phyloP scores from a whole-genome alignment of 768 basidiomycete species.

The Podaxis sp. region DNA sequence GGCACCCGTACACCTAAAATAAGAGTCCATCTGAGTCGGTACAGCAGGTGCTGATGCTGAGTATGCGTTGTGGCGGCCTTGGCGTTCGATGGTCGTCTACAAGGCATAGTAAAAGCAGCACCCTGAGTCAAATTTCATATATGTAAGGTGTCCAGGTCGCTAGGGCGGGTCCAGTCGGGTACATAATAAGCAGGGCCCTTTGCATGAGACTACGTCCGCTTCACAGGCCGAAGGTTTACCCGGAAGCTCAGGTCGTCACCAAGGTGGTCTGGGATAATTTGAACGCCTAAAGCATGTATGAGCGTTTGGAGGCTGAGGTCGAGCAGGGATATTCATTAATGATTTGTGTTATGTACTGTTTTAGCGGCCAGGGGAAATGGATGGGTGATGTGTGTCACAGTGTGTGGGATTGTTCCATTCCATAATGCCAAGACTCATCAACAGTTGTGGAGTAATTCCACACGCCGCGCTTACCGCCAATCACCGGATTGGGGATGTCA shows the following conservation, averaged over 20 bases:
- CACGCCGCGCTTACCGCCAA: neutral
- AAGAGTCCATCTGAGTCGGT: neutral
- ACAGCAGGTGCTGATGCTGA: neutral
- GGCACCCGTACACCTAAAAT: neutral
- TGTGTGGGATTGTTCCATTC: neutral
- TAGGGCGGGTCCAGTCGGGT: neutral
- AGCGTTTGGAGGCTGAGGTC: no score
- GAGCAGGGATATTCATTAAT: no score
- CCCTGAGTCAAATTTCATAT: neutral
- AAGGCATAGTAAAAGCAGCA: neutral
- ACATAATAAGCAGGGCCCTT: no score
- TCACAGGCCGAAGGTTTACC: no score
- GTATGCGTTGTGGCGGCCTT: neutral
- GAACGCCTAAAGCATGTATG: no score
- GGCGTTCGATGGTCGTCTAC: neutral
- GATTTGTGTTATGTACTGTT: no score
- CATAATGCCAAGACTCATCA: neutral
- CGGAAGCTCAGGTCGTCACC: no score
- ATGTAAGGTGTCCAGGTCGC: neutral
- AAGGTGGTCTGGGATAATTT: no score
- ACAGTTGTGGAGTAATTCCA: neutral
- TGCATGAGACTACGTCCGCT: no score
- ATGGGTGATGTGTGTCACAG: neutral
- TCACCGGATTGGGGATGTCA: no score
- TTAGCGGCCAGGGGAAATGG: no score